Evolutionary conservation across 2,329 filamentous ascomycete genomes (phyloP), one percentile per base, ranked within the genome.

Genomic region (Cladosporium sp.): DNA sequence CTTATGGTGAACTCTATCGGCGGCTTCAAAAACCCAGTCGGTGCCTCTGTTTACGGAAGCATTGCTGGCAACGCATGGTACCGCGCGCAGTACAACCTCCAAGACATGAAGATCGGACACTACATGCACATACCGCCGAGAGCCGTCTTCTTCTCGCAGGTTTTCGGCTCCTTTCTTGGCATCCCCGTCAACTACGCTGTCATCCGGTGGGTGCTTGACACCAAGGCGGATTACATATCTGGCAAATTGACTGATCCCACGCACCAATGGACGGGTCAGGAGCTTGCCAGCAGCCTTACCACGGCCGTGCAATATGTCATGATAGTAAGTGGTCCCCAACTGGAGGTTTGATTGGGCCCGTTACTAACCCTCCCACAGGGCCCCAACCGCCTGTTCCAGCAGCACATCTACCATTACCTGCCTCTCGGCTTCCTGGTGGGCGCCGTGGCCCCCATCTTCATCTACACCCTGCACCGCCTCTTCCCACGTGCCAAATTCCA

Each of bases 41-140:
- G 81, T 2, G 80, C 80, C 1, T 78, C 77, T 0, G 71, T 77
- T 0, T 84, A 83, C 58, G 77, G 80, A 7, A 31, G 16, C 14
- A 81, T 84, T 13, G 79, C 80, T 1, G 81, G 81, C 10, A 79
- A 83, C 49, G 79, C 80, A 2, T 84, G 81, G 81, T 82, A 82
- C 53, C 67, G 78, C 13, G 77, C 78, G 0, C 77, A 80, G 57
- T 72, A 75, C 18, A 80, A 82, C 71, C 69, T 83, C 0, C 80
- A 84, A 59, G 81, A 84, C 59, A 78, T 80, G 61, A 81, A 83
- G 60, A 81, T 84, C n/a, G 81, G 80, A 0, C 80, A 83, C 58
- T 84, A 83, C 58, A 81, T 82, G 75, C 79, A 84, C 49, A 72
- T 84, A 0, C 78, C 80, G 0, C 81, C 81, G 1, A 75, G 77